Conservation (phyloP, 1,284 basidiomycete genomes). For the Cutaneotrichosporon dermatis region DNA sequence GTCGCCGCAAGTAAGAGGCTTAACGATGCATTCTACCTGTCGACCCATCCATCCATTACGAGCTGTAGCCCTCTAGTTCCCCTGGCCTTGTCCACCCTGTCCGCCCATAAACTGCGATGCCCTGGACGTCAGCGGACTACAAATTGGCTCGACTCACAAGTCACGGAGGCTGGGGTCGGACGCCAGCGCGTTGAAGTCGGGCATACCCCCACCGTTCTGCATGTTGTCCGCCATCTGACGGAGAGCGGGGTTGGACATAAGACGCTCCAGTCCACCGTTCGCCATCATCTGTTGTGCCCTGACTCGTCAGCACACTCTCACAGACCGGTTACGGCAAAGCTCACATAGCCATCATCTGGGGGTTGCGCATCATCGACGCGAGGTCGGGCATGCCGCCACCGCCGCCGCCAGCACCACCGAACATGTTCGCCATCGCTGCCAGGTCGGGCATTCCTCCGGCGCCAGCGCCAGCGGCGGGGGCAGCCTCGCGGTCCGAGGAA, state of each 20-base stretch:
- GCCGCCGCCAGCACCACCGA: constrained; percentile 52
- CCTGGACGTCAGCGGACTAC: constrained; percentile 16
- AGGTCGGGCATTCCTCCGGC: constrained; percentile 64
- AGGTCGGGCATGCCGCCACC: constrained; percentile 73
- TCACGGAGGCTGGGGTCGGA: constrained; percentile 45
- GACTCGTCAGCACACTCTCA: no score
- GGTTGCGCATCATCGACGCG: constrained; percentile 82
- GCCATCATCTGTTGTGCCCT: constrained; percentile 83
- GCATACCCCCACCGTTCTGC: constrained; percentile 61
- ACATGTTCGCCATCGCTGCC: constrained; percentile 34
- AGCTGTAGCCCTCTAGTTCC: no score
- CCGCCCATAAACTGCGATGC: constrained; percentile 49
- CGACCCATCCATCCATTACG: no score
- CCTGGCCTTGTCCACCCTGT: constrained; percentile 13
- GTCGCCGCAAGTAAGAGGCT: no score
- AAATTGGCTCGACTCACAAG: constrained; percentile 30
- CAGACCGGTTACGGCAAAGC: no score
- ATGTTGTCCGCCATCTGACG: constrained; percentile 78
- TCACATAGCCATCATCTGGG: constrained; percentile 74
- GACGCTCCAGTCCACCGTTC: constrained; percentile 76
- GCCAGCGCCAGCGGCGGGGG: constrained; percentile 23
- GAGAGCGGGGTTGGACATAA: constrained; percentile 81
- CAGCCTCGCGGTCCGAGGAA: constrained; percentile 27
- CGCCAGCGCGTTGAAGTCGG: constrained; percentile 41
- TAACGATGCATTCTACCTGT: no score